Base-by-base conservation (phyloP, 2,329 filamentous ascomycete species). In the Phyllosticta ampelicida region DNA sequence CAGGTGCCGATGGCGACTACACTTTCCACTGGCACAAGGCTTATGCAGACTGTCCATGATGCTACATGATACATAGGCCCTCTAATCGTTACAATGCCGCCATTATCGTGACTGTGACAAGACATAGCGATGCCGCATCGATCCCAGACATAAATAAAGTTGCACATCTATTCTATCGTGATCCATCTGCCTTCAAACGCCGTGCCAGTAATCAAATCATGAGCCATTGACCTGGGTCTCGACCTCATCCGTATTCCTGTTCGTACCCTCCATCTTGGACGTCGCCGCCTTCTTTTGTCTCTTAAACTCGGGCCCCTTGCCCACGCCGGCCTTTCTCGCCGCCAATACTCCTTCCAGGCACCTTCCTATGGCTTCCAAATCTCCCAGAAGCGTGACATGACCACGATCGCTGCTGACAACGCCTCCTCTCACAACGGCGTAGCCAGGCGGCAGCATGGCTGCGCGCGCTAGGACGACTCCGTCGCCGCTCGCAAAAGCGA, bases 391-490 rank as follows among this genome's bases (percentile, higher is more conserved):
- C 0, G 88, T 90, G 36, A 96, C 86, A 74, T 97, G 92, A 0
- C 92, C 91, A 2, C 90, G 78, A 63, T 95, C 89, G 56, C 86
- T 90, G 64, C 83, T 86, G 11, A 96, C 82, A 18, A 89, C 76
- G 0, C 90, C 90, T 11, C 85, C 86, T 51, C 80, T 82, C 1
- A 86, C 89, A 36, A 87, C 77, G 53, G 81, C 78, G 68, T 96
- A 96, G 0, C 90, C 90, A 2, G 81, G 74, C 0, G 91, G 91
- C 50, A 95, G 72, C 88, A 95, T 92, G 0, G 90, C 87, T 61
- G 92, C 89, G 54, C 83, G 83, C 0, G 91, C 89, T 6, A 96
- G 79, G 57, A 92, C 90, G 0, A 97, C 91, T 0, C 91, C 92
- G 68, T 97, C 91, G 1, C 91, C 90, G 20, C 86, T 86, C 0